Percentiles rank a stretch among this genome's conserved stretches.
phyloP scores from a whole-genome alignment of 768 basidiomycete species.

The Cubamyces sp. region DNA sequence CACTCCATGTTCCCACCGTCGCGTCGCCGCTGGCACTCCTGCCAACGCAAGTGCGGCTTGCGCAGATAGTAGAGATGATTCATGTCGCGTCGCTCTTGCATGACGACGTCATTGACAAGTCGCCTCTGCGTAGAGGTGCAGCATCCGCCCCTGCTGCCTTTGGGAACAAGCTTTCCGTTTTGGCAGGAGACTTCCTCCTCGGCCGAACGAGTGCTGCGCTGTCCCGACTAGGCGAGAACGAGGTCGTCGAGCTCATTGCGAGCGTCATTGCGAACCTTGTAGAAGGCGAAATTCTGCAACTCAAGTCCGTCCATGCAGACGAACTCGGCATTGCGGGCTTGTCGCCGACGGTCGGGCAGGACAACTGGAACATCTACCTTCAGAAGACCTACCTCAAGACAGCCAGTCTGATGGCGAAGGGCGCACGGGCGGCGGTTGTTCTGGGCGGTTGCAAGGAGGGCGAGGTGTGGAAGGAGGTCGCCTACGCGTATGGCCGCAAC shows the following conservation, averaged over 20 bases:
- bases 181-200: slow-evolving; percentile 94
- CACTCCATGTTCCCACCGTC: slow-evolving; percentile 37
- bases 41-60: slow-evolving; percentile 89
- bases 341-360: slow-evolving; percentile 40
- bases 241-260: slow-evolving; percentile 93
- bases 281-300: slow-evolving; percentile 94
- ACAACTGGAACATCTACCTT: slow-evolving; percentile 78
- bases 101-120: slow-evolving; percentile 83
- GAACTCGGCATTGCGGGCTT: slow-evolving; percentile 35
- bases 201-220: slow-evolving; percentile 89
- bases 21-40: slow-evolving; percentile 52
- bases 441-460: slow-evolving; percentile 79
- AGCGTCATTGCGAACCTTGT: slow-evolving; percentile 93
- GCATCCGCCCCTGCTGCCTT: slow-evolving; percentile 76
- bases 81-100: slow-evolving; percentile 94
- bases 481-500: slow-evolving; percentile 90
- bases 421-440: slow-evolving; percentile 81
- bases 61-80: slow-evolving; percentile 98
- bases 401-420: slow-evolving; percentile 89
- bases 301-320: slow-evolving; percentile 55
- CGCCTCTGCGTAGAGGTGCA: slow-evolving; percentile 69
- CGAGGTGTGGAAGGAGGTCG: slow-evolving; percentile 86
- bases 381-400: slow-evolving; percentile 94
- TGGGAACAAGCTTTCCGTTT: slow-evolving; percentile 91
- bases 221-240: slow-evolving; percentile 80